A percentile compares a stretch with the other conserved stretches of the same genome.
phyloP scores from a whole-genome alignment of 352 stramenopile species.

The Phytophthora rubi region DNA sequence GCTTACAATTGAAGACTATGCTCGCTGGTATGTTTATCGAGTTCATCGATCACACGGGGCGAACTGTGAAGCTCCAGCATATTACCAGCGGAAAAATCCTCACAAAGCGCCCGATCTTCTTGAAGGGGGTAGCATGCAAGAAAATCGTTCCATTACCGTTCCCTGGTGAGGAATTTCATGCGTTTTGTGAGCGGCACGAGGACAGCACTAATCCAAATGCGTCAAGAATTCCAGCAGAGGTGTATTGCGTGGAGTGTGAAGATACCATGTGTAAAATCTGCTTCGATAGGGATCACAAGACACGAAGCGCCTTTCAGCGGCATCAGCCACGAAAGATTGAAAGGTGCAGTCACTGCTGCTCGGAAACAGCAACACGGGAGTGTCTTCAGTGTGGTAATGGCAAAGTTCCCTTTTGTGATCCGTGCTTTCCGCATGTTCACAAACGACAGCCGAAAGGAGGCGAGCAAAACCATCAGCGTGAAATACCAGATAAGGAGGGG shows the following conservation, averaged over 20 bases:
- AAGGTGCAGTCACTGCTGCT: conserved; percentile 55
- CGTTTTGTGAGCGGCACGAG: conserved; percentile 74
- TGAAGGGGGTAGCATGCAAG: conserved; percentile 55
- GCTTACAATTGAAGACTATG: conserved; percentile 46
- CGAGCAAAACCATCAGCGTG: neutral
- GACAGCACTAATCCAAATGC: conserved; percentile 33
- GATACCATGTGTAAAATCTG: conserved; percentile 68
- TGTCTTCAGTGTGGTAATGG: conserved; percentile 72
- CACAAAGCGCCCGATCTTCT: conserved; percentile 52
- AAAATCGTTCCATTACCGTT: conserved; percentile 70
- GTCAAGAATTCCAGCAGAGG: conserved; percentile 40
- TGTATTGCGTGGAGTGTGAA: conserved; percentile 80
- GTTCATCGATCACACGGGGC: conserved; percentile 58
- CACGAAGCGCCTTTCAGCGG: conserved; percentile 49
- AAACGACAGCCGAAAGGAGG: conserved; percentile 10
- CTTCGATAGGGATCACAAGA: conserved; percentile 68
- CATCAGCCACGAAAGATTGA: conserved; percentile 49
- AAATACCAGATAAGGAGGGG: neutral
- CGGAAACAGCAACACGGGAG: conserved; percentile 68
- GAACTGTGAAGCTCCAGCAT: conserved; percentile 50
- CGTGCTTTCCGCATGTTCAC: conserved; percentile 67
- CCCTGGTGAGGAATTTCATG: conserved; percentile 70
- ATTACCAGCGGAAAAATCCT: conserved; percentile 44
- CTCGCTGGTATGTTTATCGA: conserved; percentile 70
- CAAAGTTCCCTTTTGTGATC: conserved; percentile 70